A percentile compares a stretch with the other conserved stretches of the same genome.
Evolutionary conservation across 345 rosid genomes (phyloP).

Genomic region (Gossypium australe): DNA sequence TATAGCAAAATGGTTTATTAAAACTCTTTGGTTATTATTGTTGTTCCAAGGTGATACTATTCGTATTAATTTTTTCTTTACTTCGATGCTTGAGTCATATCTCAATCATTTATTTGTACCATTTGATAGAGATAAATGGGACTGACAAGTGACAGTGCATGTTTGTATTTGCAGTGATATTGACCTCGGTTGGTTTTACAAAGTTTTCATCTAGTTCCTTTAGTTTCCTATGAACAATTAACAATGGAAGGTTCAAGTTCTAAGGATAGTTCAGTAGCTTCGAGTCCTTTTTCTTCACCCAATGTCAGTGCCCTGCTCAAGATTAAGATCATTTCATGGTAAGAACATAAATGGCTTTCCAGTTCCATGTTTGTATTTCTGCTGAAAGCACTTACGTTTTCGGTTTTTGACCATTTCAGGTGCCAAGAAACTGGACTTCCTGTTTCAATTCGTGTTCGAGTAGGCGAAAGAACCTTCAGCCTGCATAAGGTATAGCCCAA

Average conservation of each 20-base stretch:
- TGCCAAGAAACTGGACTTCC: constrained; percentile 67
- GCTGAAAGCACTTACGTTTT: background rate
- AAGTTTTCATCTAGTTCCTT: background rate
- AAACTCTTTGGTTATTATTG: no score
- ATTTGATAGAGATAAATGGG: background rate
- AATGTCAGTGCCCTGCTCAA: constrained; percentile 42
- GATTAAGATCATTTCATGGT: constrained; percentile 56
- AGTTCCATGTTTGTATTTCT: background rate
- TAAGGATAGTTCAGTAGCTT: constrained; percentile 42
- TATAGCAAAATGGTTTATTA: no score
- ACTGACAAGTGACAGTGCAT: constrained; percentile 5
- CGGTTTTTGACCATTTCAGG: constrained; percentile 26
- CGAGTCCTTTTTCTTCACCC: constrained; percentile 59
- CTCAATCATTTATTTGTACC: constrained; percentile 25
- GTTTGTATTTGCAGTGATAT: constrained; percentile 14
- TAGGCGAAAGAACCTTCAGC: constrained; percentile 41
- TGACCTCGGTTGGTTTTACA: background rate
- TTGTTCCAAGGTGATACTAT: no score
- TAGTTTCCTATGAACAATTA: background rate
- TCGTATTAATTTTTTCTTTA: background rate
- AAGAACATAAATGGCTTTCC: background rate
- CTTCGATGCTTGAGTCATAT: constrained; percentile 25
- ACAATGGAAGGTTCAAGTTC: constrained; percentile 45
- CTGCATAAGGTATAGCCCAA: constrained; percentile 46
- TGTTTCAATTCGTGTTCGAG: constrained; percentile 40